Percentiles rank a stretch among this genome's conserved stretches.
Conservation (phyloP, 192 early-diverging fungal genomes). For the Podila minutissima region DNA sequence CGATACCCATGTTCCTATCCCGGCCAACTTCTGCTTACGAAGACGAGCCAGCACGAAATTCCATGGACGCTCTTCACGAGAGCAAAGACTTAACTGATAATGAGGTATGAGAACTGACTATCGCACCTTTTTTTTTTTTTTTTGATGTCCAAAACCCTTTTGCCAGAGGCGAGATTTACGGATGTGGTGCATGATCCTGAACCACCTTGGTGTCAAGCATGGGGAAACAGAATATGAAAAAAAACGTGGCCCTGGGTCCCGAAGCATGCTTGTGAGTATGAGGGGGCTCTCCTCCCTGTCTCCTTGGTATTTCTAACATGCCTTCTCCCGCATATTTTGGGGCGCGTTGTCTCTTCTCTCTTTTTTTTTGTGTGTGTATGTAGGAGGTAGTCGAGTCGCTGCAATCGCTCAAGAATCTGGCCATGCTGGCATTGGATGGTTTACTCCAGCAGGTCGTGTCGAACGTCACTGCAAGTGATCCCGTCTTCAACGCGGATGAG, state of each 20-base stretch:
- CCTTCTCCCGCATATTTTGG: not conserved
- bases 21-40: constrained; percentile 19
- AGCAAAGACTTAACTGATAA: constrained; percentile 21
- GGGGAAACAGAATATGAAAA: not conserved
- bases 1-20: not conserved
- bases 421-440: constrained; percentile 59
- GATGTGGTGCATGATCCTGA: no score
- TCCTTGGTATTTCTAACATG: not conserved
- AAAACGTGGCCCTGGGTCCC: not conserved
- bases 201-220: no score
- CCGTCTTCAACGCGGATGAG: constrained; percentile 38
- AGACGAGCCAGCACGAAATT: not conserved
- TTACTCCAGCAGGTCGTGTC: constrained; percentile 58
- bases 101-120: constrained; percentile 20
- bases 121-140: not conserved
- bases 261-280: no score
- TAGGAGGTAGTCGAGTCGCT: constrained; percentile 60
- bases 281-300: constrained; percentile 4
- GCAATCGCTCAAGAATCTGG: constrained; percentile 59
- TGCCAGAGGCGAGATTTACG: no score
- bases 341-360: not conserved
- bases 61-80: not conserved
- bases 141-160: not conserved
- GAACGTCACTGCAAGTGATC: constrained; percentile 35
- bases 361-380: not conserved